Evolutionary conservation across 2,329 filamentous ascomycete species (phyloP), one percentile per base, ranked within the genome.

Genomic region (Herpotrichia juniperi): DNA sequence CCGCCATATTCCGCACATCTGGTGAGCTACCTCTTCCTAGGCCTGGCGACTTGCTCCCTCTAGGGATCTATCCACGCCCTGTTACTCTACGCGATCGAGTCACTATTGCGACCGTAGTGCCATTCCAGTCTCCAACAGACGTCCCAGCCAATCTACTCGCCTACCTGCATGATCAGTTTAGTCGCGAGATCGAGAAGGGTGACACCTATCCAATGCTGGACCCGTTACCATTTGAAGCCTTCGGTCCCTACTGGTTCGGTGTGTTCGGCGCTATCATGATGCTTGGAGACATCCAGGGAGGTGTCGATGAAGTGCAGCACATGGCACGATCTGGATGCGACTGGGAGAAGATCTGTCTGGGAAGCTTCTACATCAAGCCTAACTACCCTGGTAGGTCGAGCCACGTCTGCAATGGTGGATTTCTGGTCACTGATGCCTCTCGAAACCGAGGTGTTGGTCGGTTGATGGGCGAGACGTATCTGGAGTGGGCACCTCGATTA

Each of bases 331-430:
- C 68, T 4, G 76, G 75, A 43, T 70, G 68, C 59, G 89, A 93
- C 74, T 96, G 92, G 91, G 83, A 86, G 59, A 87, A 87, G 67
- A 82, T 89, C 64, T 96, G 91, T 65, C 78, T 96, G 37, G 92
- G 92, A 51, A 96, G 90, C 76, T 96, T 96, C 76, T 96, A 94
- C 76, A 90, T 96, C 80, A 93, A 94, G 77, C 91, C 92, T 42
- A 96, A 96, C 74, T 96, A 96, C 72, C 91, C 92, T 0, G 92
- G 92, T 42, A 84, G 92, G 52, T 94, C 90, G 76, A 94, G 89
- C 74, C 92, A 96, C 78, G 85, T 96, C 45, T 96, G 91, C 79
- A 85, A 89, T 83, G 76, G 76, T n/a, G 77, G 76, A 5, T 81
- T 81, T 54, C 60, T 81, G 42, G 78, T 81, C 54, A 79, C 78